Base-by-base conservation (phyloP, 345 rosid genomes). In the Mercurialis annua region DNA sequence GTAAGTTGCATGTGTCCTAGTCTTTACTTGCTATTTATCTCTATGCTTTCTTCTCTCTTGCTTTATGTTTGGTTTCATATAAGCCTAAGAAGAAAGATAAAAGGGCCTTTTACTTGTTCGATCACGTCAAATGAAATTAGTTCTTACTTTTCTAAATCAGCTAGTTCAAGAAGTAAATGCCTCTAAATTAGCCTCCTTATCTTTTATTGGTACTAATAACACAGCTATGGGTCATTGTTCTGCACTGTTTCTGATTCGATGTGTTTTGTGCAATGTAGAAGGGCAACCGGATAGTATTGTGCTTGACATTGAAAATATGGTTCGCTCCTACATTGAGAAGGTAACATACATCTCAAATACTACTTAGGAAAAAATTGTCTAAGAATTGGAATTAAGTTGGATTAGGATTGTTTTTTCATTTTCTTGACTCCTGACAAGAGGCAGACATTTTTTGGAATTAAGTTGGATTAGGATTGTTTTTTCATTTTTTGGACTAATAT, bases 271-370 rank as follows among this genome's bases (percentile, higher is more conserved):
- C 60, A 70, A 60, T 76, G 73, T 85, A 95, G 99, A 95, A 81
- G 99, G 99, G 61, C 99, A 95, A 71, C 87, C 99, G 16, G 99
- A 95, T 42, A 90, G 82, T 73, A 84, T 92, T 57, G 99, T 95
- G 76, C 89, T 76, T 71, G 99, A 95, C 66, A 95, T 95, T 66
- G 99, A 95, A 82, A 90, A 84, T 76, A 95, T 95, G 99, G 99
- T 95, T 61, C 93, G 98, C 71, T 79, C 96, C 59, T 95, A 64
- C 79, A 95, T 95, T 71, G 98, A 95, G 76, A 95, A 95, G 99
- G 99, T 95, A 85, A 76, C 64, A 10, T 46, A 18, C 49, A 36
- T 68, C 17, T 3, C 26, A 40, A 11, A 10, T 36, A 7, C 31
- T 40, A 10, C 14, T 50, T 47, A 24, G 10, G 26, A 9, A 53